Base-by-base conservation (phyloP, 1,284 basidiomycete genomes). In the Sanghuangporus baumii region DNA sequence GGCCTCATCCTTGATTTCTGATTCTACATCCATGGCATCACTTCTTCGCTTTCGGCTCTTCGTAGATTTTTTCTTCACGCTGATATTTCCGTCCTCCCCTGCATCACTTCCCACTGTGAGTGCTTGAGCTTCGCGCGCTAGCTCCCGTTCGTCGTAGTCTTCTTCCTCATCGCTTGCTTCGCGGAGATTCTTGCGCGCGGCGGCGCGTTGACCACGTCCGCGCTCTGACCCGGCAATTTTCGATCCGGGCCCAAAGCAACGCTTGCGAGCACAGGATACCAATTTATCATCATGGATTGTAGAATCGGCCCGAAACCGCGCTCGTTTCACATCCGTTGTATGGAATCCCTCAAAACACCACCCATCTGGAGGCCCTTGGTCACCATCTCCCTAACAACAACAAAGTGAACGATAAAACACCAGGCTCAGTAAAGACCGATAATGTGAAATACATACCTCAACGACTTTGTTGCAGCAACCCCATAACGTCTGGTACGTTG, bases 261-360 rank as follows among this genome's bases (percentile, higher is more conserved):
- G 59, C 55, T 54, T 67, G 5, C 74, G 72, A 18, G 77, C 71
- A 69, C 89, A 91, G 1, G 86, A 82, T 2, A 74, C 73, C 61
- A 91, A 79, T 70, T 85, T 90, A 69, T 91, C 89, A 65, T 88
- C 74, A 47, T 83, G 75, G 11, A 79, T 74, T 0, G 86, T 85
- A 11, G 89, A 87, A 70, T 91, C 89, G 8, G 84, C 83, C 57
- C 89, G 84, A 76, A 90, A 91, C 4, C 88, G 79, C 0, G 89
- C 89, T 50, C 89, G 87, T 73, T 83, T 91, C 55, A 74, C 64
- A 68, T 91, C 89, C 5, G 82, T 87, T 9, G 89, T 91, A 70
- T 91, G 89, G 70, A 79, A 81, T 3, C 89, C 89, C 72, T 91
- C 88, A 67, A 89, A 91, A 68, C 89, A 91, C 88, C 87, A 91